Base-by-base conservation (phyloP, 805 yeast species). In the Kluyveromyces siamensis region DNA sequence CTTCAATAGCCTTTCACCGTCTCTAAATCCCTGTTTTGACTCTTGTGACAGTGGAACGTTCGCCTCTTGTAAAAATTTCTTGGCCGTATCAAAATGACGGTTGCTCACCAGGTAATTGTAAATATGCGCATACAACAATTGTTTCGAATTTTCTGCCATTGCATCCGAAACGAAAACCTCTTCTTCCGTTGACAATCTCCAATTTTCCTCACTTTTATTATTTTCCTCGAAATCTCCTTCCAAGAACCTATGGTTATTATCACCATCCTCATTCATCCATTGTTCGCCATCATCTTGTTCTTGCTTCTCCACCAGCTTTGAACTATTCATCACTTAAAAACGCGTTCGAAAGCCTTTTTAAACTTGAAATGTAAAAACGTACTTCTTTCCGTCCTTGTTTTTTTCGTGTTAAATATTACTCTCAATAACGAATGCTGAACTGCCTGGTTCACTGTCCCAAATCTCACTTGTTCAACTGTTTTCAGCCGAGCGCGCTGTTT, bases 51-150 rank as follows among this genome's bases (percentile, higher is more conserved):
- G 58, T 0, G 78, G 76, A 5, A 73, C 70, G 46, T 71, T 73
- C 2, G 75, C 72, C 50, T 75, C 79, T 25, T 59, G 56, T 9
- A 78, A 55, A n/a, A 79, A 64, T 4, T 72, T 59, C 46, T 67
- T 71, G 1, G 84, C 83, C 11, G 80, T 70, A 36, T 75, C 80
- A 51, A 70, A 71, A 48, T 71, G 67, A 11, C 75, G 73, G 51
- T 75, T 75, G 39, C 71, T 70, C 3, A 70, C 59, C 39, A 79
- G 53, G 55, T 79, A 77, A 52, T 75, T 70, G 59, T 77, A 77
- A 8, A 79, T 62, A 54, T 77, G 79, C 0, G 80, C 80, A 52
- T 76, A 65, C 14, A 79, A 60, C 37, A 78, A 63, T 52, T 77
- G 78, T 44, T 73, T 71, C 9, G 77, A 71, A 56, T 74, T 74